Base-by-base conservation (phyloP, 345 rosid species). In the Erodium maritimum region DNA sequence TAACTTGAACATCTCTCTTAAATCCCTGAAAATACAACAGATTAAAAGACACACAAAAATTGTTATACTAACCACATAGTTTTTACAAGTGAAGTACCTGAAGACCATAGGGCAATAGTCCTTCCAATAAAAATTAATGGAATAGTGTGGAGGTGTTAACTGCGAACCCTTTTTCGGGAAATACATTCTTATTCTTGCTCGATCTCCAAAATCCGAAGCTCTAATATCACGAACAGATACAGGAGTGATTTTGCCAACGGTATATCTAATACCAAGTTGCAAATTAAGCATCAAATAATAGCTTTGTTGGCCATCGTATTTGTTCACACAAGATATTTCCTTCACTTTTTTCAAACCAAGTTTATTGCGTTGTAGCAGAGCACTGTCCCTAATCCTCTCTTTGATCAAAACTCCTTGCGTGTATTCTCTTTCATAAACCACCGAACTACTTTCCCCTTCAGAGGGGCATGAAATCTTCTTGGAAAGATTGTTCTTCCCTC, bases 81-180 rank as follows among this genome's bases (percentile, higher is more conserved):
- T 25, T 7, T 25, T 25, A 7, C 33, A 25, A 25, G 33, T 25
- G 19, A 48, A 53, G 23, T 80, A 91, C 98, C 98, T 88, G 80
- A 91, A 91, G 71, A 88, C 98, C 98, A 88, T 88, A 33, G 98
- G 98, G 73, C 98, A 88, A 64, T 88, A 91, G 70, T 91, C 98
- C 71, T 86, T 91, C 98, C 98, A 91, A 60, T 73, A 71, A 75
- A 91, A 91, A 78, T 82, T 87, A 60, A 86, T 52, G 54, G 98
- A 88, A 68, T 77, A 67, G 75, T 91, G 98, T 0, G 87, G 84
- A 63, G 96, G 98, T 19, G 98, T 91, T 55, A 86, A 69, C 66
- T 80, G 87, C 61, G 93, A 88, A 69, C 98, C 98, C 60, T 75
- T 83, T 69, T 64, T 78, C 55, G 96, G 98, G 58, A 91, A 91